A percentile compares a stretch with the other conserved stretches of the same genome.
These are phyloP conservation scores for Penicillium sp. DNA, from an alignment of 2,329 filamentous ascomycete species.

Conservation along the genomic window DNA sequence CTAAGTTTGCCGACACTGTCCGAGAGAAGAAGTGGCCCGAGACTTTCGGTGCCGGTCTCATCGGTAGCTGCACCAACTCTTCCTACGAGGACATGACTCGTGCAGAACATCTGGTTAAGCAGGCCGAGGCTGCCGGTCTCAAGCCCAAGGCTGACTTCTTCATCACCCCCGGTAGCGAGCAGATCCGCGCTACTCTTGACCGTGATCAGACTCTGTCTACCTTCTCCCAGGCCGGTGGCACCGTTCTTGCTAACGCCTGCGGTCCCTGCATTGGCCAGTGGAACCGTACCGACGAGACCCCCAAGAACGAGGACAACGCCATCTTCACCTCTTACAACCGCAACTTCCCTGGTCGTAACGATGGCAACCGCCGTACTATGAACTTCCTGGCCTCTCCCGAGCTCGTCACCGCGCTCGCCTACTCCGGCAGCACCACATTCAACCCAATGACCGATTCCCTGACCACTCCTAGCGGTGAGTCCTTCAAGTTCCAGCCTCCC, in stretches of 20 bases:
- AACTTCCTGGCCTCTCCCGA: slow-evolving; percentile 98
- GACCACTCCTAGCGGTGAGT: slow-evolving; percentile 74
- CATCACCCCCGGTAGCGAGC: slow-evolving; percentile 94
- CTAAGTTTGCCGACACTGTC: slow-evolving; percentile 93
- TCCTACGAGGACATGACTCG: slow-evolving; percentile 91
- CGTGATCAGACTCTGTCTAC: slow-evolving; percentile 92
- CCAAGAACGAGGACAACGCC: slow-evolving; percentile 86
- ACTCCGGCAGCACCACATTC: slow-evolving; percentile 89
- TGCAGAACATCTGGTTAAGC: slow-evolving; percentile 85
- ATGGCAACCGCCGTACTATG: slow-evolving; percentile 96
- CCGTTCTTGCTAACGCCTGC: slow-evolving; percentile 94
- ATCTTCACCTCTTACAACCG: slow-evolving; percentile 98
- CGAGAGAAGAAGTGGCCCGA: slow-evolving; percentile 95
- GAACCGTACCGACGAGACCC: slow-evolving; percentile 84
- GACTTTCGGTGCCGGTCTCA: slow-evolving; percentile 94
- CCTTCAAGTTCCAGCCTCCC: slow-evolving; percentile 84
- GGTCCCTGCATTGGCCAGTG: slow-evolving; percentile 85
- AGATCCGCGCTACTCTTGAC: slow-evolving; percentile 91
- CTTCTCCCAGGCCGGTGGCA: slow-evolving; percentile 93
- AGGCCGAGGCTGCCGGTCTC: slow-evolving; percentile 88
- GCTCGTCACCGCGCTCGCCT: slow-evolving; percentile 94
- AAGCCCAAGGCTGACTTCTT: slow-evolving; percentile 94
- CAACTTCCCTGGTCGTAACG: slow-evolving; percentile 96
- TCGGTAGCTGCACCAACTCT: slow-evolving; percentile 97
- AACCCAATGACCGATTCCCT: slow-evolving; percentile 91